Evolutionary conservation across 2,329 filamentous ascomycete species (phyloP).

Genomic region (Fusarium irregulare): DNA sequence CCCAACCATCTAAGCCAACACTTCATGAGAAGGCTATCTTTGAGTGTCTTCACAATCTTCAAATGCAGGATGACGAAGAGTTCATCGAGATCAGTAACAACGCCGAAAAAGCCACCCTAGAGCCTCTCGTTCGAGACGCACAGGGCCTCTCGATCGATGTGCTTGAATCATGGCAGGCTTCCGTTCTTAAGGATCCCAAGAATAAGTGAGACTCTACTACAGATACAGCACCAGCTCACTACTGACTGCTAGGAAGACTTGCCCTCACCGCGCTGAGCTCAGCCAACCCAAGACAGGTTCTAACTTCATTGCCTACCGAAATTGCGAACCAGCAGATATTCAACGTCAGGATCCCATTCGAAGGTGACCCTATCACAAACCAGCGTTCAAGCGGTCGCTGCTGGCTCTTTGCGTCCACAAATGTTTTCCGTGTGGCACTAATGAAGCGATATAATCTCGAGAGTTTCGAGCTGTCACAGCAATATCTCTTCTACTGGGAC

Average conservation of each 20-base stretch:
- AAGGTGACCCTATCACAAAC: constrained; percentile 86
- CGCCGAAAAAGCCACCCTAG: constrained; percentile 40
- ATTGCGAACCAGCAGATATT: constrained; percentile 82
- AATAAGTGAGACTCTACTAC: constrained; percentile 62
- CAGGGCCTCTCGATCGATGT: constrained; percentile 63
- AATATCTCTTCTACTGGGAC: constrained; percentile 93
- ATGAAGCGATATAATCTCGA: constrained; percentile 85
- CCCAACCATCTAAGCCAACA: constrained; percentile 56
- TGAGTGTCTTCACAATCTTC: constrained; percentile 58
- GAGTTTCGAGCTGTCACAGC: constrained; percentile 86
- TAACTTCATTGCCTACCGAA: constrained; percentile 71
- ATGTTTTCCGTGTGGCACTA: constrained; percentile 87
- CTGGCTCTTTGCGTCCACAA: constrained; percentile 94
- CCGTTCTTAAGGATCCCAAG: constrained; percentile 72
- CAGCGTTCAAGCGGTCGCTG: constrained; percentile 85
- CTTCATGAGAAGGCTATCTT: constrained; percentile 58
- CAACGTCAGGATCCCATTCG: constrained; percentile 84
- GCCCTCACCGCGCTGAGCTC: constrained; percentile 78
- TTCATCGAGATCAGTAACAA: constrained; percentile 63
- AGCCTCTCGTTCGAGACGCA: constrained; percentile 44
- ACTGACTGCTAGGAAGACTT: constrained; percentile 62
- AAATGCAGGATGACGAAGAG: constrained; percentile 63
- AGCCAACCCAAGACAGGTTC: constrained; percentile 72
- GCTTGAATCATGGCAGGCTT: constrained; percentile 69
- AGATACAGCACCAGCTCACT: not conserved